Conservation (phyloP, 2,329 filamentous ascomycete species). For the Cladobotryum protrusum region DNA sequence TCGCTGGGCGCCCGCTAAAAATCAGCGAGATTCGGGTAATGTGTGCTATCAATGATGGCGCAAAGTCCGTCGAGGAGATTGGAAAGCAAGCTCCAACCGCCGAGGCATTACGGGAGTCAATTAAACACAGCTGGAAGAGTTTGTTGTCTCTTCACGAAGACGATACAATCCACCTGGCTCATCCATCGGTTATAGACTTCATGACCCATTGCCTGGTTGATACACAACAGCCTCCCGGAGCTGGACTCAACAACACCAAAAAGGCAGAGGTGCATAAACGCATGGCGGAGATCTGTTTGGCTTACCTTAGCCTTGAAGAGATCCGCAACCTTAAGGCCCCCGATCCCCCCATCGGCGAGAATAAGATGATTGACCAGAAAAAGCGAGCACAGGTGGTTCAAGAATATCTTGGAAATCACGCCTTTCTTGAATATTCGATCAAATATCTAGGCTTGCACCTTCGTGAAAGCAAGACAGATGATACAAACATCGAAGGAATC, state of each 20-base stretch:
- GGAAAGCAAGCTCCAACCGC: neutral
- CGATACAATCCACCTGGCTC: neutral
- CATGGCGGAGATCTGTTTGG: neutral
- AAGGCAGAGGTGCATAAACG: neutral
- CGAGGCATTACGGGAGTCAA: neutral
- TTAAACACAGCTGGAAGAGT: neutral
- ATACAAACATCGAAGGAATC: neutral
- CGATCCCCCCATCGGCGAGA: neutral
- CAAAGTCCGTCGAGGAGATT: neutral
- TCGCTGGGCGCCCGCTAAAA: neutral
- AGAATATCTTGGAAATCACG: neutral
- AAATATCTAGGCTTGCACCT: neutral
- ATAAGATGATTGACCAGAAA: neutral
- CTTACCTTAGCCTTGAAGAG: neutral
- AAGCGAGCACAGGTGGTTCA: neutral
- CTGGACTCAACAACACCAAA: too few species aligned
- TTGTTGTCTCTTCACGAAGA: neutral
- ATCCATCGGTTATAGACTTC: conserved; percentile 1
- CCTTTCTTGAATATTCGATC: conserved; percentile 1
- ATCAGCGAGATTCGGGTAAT: neutral
- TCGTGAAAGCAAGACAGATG: neutral
- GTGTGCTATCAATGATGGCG: neutral
- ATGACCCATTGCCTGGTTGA: neutral
- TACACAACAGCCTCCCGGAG: neutral
- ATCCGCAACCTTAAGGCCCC: neutral